Evolutionary conservation across 257 asterid genomes (phyloP), one percentile per base, ranked within the genome.

Genomic region (Marsdenia floribunda): DNA sequence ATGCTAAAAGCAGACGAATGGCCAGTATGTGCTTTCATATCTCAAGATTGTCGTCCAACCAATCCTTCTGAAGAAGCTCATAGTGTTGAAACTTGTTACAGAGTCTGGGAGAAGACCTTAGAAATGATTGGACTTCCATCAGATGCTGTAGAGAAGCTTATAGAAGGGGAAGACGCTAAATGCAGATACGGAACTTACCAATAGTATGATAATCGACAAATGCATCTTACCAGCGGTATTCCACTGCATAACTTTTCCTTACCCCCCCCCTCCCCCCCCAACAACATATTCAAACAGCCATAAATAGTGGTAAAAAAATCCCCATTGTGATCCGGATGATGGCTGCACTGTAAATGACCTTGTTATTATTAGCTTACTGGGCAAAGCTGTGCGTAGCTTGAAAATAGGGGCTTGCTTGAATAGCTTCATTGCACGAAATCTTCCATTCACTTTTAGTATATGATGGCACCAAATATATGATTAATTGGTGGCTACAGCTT

Each of bases 41-140:
- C 92, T 68, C 90, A 89, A 15, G 99, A 92, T 68, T 95, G 99
- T 64, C 92, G 91, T 71, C 99, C 99, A 58, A 81, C 91, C 47
- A 92, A 92, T 81, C 96, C 99, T 63, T 89, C 94, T 2, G 97
- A 95, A 85, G 99, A 90, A 88, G 91, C 98, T 40, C 96, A 90
- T 82, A 87, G 78, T 58, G 80, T 82, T 4, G 96, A 89, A 84
- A 94, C 96, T 72, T 81, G 88, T 52, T 72, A 75, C 73, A 84
- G 79, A 78, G 96, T 94, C 49, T 94, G 97, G 97, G 97, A 94
- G 81, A 92, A 87, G 88, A 90, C 97, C n/a, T 83, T 94, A 73
- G 96, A 90, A 72, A 71, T 94, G 75, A 66, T 89, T 67, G 99
- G 97, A 74, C 96, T 94, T 77, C 96, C 97, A 65, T 76, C 84